Base-by-base conservation (phyloP, 345 rosid species). In the Isatis tinctoria region DNA sequence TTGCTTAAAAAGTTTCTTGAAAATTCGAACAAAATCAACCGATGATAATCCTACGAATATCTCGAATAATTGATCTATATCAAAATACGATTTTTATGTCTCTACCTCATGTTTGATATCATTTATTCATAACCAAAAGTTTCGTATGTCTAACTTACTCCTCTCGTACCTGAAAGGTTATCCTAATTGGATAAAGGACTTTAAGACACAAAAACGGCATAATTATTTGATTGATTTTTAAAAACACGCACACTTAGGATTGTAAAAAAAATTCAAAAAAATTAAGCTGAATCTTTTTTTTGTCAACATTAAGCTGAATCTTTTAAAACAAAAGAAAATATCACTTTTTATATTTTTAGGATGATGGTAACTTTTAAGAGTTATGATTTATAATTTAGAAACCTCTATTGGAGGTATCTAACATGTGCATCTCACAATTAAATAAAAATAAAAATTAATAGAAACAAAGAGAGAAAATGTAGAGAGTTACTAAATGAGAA, bases 41-140 rank as follows among this genome's bases (percentile, higher is more conserved):
- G 68, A 61, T 37, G 30, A 61, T 60, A 49, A 49, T 49, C 40
- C 45, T 60, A 49, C 52, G 52, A 49, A 72, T 72, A 72, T 61
- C 28, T 48, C 40, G 24, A 61, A 61, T 61, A 61, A 13, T 4
- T 40, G 26, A 61, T 35, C 17, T 41, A 56, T 27, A 35, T 40
- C 48, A 27, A 65, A 20, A 17, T 58, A 20, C 20, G 57, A 60
- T 47, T 47, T 60, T 16, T 33, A 10, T 47, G 49, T 71, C 67
- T 36, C 49, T 17, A 60, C 67, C 67, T 36, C 75, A 60, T 48
- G 35, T 49, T 60, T 47, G 16, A 22, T 45, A 59, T 45, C 22
- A 6, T 45, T 44, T 45, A 45, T 45, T 16, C 51, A 16, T 45
- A 45, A 45, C 22, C 18, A 26, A 49, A 37, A 72, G 33, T 60